Percentiles rank a stretch among this genome's conserved stretches.
Conservation (phyloP, 2,329 filamentous ascomycete species). For the Clonostachys byssicola region DNA sequence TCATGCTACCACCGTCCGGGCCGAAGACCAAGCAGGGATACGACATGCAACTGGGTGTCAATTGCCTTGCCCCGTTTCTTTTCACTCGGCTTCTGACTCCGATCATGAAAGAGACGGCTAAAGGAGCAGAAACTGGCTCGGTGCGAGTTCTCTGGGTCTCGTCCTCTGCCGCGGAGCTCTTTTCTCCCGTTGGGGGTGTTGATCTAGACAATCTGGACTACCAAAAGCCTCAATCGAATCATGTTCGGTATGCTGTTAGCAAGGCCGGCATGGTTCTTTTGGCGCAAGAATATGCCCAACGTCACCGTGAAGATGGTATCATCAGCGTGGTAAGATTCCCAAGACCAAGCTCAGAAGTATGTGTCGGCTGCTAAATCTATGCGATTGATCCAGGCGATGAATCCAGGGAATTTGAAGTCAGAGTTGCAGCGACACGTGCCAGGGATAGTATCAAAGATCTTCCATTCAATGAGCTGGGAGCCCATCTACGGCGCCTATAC, state of each 20-base stretch:
- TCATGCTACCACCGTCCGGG: conserved; percentile 28
- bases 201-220: conserved; percentile 13
- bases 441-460: no score
- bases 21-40: conserved; percentile 28
- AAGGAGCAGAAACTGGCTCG: conserved; percentile 13
- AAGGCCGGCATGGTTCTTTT: conserved; percentile 15
- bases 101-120: conserved; percentile 19
- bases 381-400: conserved; percentile 9
- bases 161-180: conserved; percentile 12
- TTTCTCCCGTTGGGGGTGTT: conserved; percentile 3
- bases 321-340: conserved; percentile 10
- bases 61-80: conserved; percentile 30
- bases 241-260: conserved; percentile 15
- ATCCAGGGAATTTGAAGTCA: conserved; percentile 26
- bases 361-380: no score
- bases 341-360: no score
- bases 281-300: conserved; percentile 13
- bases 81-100: conserved; percentile 29
- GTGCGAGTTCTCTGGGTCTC: conserved; percentile 20
- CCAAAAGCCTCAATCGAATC: conserved; percentile 4
- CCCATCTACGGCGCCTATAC: conserved; percentile 38
- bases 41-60: conserved; percentile 33
- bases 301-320: conserved; percentile 21
- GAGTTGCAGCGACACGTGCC: conserved; percentile 15
- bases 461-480: conserved; percentile 2